Percentiles rank a stretch among this genome's conserved stretches.
phyloP scores from a whole-genome alignment of 164 flowering plant genomes.

The Cinnamomum chago region DNA sequence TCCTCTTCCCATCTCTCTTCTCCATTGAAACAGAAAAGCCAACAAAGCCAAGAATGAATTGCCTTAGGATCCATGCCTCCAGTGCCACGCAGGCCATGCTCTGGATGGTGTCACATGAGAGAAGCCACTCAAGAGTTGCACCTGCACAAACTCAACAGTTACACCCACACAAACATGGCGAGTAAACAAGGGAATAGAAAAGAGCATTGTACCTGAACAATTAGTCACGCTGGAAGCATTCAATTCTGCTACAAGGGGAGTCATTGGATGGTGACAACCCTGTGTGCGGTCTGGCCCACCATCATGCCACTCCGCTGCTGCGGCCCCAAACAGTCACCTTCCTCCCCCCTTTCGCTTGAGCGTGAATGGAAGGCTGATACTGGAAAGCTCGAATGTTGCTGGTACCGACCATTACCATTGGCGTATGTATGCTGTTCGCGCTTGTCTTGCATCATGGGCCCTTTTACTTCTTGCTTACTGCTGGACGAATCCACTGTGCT shows the following conservation, averaged over 20 bases:
- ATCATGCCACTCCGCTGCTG: conserved; percentile 55
- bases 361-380: conserved; percentile 28
- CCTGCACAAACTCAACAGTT: neutral
- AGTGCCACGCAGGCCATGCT: conserved; percentile 5
- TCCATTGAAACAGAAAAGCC: conserved; percentile 14
- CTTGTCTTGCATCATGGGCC: conserved; percentile 8
- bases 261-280: conserved; percentile 61
- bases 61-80: conserved; percentile 19
- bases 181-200: neutral
- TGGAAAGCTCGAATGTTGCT: conserved; percentile 27
- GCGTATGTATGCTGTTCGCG: conserved; percentile 16
- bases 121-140: neutral
- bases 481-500: conserved; percentile 37
- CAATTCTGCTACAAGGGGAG: neutral
- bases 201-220: conserved; percentile 5
- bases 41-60: conserved; percentile 38
- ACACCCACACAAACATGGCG: neutral
- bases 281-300: conserved; percentile 41
- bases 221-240: conserved; percentile 12
- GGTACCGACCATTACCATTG: conserved; percentile 28
- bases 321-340: conserved; percentile 51
- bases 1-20: neutral
- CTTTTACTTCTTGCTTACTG: conserved; percentile 29
- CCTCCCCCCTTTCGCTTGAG: conserved; percentile 35
- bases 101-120: neutral